Conservation (phyloP, 2,329 filamentous ascomycete genomes). For the Kalaharituber pfeilii region DNA sequence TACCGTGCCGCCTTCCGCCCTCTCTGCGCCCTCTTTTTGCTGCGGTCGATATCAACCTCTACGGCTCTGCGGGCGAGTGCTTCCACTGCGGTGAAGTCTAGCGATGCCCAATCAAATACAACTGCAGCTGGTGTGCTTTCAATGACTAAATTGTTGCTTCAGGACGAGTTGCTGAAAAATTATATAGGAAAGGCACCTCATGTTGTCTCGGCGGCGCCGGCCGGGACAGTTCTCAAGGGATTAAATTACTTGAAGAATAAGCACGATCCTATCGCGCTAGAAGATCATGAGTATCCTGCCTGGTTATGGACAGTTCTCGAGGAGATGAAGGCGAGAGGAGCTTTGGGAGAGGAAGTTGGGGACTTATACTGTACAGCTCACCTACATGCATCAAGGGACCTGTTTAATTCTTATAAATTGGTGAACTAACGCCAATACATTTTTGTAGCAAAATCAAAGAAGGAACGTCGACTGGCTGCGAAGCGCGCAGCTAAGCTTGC, state of each 20-base stretch:
- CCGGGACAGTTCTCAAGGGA: constrained; percentile 32
- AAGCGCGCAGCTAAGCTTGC: constrained; percentile 52
- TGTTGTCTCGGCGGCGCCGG: constrained; percentile 11
- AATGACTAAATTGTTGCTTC: too few species aligned
- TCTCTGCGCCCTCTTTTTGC: constrained; percentile 43
- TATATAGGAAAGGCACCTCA: too few species aligned
- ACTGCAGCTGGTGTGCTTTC: too few species aligned
- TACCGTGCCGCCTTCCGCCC: constrained; percentile 1
- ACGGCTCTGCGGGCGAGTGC: neutral
- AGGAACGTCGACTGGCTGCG: constrained; percentile 54
- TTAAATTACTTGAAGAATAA: constrained; percentile 62
- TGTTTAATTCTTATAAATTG: too few species aligned
- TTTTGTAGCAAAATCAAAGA: constrained; percentile 59
- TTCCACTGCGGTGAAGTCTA: too few species aligned
- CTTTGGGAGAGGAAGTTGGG: constrained; percentile 39
- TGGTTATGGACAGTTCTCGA: constrained; percentile 66
- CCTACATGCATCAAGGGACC: too few species aligned
- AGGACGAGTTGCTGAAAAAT: too few species aligned
- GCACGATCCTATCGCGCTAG: constrained; percentile 53
- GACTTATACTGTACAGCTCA: constrained; percentile 60
- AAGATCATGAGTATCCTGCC: constrained; percentile 58
- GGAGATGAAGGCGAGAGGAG: constrained; percentile 34
- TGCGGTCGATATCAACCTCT: constrained; percentile 14
- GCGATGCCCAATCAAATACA: too few species aligned
- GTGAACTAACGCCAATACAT: too few species aligned